These are phyloP conservation scores for Fraxinus ornus DNA, from an alignment of 305 asterid genomes.

Conservation along the genomic window DNA sequence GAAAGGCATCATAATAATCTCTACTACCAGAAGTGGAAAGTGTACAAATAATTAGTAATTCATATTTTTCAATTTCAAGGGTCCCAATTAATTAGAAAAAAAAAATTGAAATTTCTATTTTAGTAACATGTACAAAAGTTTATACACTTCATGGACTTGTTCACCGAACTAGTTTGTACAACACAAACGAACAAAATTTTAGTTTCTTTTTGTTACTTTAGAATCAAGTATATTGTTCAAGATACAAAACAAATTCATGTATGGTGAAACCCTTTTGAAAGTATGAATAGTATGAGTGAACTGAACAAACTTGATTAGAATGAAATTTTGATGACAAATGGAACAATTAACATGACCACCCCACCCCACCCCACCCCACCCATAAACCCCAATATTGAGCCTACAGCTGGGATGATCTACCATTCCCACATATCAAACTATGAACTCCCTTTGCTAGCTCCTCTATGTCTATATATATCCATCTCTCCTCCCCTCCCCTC, in stretches of 20 bases:
- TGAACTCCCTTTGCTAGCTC: neutral
- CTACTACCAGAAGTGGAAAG: neutral
- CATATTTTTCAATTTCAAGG: neutral
- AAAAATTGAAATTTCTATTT: neutral
- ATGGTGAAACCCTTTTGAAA: neutral
- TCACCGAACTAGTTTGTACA: neutral
- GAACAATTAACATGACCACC: slow-evolving; percentile 15
- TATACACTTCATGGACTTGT: neutral
- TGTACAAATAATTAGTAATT: neutral
- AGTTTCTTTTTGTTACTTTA: neutral
- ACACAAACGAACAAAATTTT: neutral
- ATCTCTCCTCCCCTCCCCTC: neutral
- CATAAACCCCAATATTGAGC: neutral
- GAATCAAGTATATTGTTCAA: neutral
- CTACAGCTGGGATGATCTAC: neutral
- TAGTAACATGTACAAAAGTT: neutral
- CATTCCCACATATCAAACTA: neutral
- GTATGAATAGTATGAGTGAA: neutral
- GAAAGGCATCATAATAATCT: neutral
- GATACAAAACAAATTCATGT: neutral
- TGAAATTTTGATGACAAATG: slow-evolving; percentile 1
- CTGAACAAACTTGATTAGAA: neutral
- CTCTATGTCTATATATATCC: neutral
- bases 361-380: neutral
- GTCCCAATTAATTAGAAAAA: neutral